Evolutionary conservation across 2,329 filamentous ascomycete species (phyloP), one percentile per base, ranked within the genome.

Genomic region (Nemania sp.): DNA sequence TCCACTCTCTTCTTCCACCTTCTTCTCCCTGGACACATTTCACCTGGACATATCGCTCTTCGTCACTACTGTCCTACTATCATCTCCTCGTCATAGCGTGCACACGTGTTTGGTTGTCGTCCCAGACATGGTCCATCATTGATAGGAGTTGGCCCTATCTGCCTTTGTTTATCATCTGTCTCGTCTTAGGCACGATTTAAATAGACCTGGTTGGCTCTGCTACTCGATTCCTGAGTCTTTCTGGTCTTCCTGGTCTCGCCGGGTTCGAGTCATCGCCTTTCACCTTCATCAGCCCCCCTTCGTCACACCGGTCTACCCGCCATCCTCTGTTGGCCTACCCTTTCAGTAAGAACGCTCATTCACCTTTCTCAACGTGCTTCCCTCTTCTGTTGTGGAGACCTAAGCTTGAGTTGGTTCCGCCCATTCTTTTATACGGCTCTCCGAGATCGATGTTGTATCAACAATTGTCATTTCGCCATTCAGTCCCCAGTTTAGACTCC

Each of bases 371-470:
- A 54, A 34, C 29, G 15, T 25, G 34, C 37, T 34, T 40, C 12
- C n/a, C 34, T 56, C 42, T 11, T 20, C 50, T 35, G 40, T 34
- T 47, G n/a, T 32, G 50, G 46, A 20, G n/a, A n/a, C n/a, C n/a
- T 35, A n/a, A 46, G 18, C 34, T 13, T 18, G 13, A 10, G 20
- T 40, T 37, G 15, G 18, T 5, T 42, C 32, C 25, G 13, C 51
- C 25, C 18, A 51, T 9, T 40, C 35, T 59, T 47, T 25, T 56
- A 50, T 62, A 45, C 54, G 21, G 47, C 48, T 37, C 60, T 54
- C 57, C 57, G 54, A 71, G 71, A 60, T 64, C 68, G 68, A 70
- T 70, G 63, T 65, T 62, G 53, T 59, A 54, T 58, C 54, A 62
- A 62, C 65, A 59, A 57, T 62, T 67, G 66, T 68, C 65, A 68